Base-by-base conservation (phyloP, 1,284 basidiomycete genomes). In the Cutaneotrichosporon spelunceum region DNA sequence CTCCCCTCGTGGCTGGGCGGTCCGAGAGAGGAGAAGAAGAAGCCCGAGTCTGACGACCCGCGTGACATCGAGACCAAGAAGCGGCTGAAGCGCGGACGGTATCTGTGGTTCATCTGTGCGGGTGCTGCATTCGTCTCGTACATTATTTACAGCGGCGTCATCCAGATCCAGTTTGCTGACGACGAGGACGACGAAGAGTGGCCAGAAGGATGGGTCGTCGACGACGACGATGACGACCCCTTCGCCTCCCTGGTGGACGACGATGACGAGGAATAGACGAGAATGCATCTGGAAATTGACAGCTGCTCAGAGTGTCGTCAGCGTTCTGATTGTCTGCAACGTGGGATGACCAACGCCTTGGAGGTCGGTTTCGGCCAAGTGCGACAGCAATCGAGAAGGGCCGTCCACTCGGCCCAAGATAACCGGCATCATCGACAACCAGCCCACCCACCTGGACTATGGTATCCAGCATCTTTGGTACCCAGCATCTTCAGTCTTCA, bases 91-190 rank as follows among this genome's bases (percentile, higher is more conserved):
- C 65, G 66, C 39, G 74, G 66, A 2, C 68, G 77, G 39, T 74
- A 69, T 68, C 54, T 68, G 24, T 79, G 75, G 74, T 76, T 72
- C 57, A 69, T 69, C 1, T 73, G 71, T 11, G 72, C 72, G 3
- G 69, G 64, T 0, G 59, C 67, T 0, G 68, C 69, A 1, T 71
- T 78, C 66, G 63, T 76, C 21, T 60, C 66, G 10, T 78, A 78
- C 64, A 34, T 77, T 1, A 64, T 77, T 11, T 67, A 62, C 3
- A 70, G 67, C 44, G 76, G 76, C 11, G 33, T 78, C 26, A 63
- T 78, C 4, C 23, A 59, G 39, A 62, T 77, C 23, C 66, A 72
- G n/a, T 72, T 72, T 60, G 67, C 60, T 0, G 65, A 60, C 11
- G 67, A 68, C 19, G 68, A 65, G 0, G 71, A 71, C 11, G 65